Evolutionary conservation across 1,139 yeast species (phyloP), one percentile per base, ranked within the genome.

Genomic region (Blastobotrys proliferans): DNA sequence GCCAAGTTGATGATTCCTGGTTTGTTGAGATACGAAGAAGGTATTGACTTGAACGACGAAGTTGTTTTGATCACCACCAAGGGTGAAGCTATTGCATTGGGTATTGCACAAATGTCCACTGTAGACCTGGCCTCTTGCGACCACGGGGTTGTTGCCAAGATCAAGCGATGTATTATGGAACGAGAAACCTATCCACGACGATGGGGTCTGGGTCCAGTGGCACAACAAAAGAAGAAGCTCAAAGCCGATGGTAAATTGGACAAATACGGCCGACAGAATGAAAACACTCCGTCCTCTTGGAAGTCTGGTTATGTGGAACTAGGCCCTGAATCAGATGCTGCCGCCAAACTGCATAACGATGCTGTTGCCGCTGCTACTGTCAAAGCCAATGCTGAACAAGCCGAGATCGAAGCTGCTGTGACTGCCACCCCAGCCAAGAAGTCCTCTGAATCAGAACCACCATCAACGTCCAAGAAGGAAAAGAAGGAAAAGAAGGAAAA

Each of bases 1-100:
- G 98, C 98, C 54, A 92, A 92, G 71, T 79, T 92, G 62, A 92
- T 92, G 98, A 88, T 92, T 64, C 98, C 98, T 49, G 98, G 98
- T 73, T 74, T 92, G 61, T 76, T 92, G 64, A 85, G 98, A 73
- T 92, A 92, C 68, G 98, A 92, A 72, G 94, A 88, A 62, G 97
- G 97, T 53, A 92, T 92, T 60, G 98, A 92, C 71, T 77, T 92
- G 61, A 87, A 92, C 62, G 97, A 92, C 65, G 98, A 92, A 73
- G 97, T 92, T 61, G 98, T 92, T 41, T 79, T 92, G 61, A 92
- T 92, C 76, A 92, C 98, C 57, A 92, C 98, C 54, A 92, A 92
- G 77, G 98, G 98, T 77, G 98, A 92, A 73, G 98, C 97, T 49
- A 90, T 92, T 68, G 98, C 98, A 51, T 83, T 92, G 62, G 98